Evolutionary conservation across 2,329 filamentous ascomycete genomes (phyloP), one percentile per base, ranked within the genome.

Genomic region (Tolypocladium endophyticum): DNA sequence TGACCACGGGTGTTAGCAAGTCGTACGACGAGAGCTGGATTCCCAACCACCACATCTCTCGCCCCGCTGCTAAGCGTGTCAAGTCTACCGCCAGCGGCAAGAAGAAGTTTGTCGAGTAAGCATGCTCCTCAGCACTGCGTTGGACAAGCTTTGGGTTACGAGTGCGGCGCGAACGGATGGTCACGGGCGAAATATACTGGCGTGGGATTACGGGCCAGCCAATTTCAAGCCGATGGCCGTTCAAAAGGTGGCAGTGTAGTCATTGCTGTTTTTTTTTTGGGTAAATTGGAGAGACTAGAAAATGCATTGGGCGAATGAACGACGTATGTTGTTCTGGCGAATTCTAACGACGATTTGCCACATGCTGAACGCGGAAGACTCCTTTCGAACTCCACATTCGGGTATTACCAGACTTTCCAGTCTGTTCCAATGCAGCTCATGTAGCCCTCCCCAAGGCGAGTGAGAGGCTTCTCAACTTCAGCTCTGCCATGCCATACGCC

Each of bases 1-100:
- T 87, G 60, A 83, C 87, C 60, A 86, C 84, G 64, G 84, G 87
- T 61, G 81, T 86, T 63, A 79, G 82, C 62, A 90, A 90, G 78
- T 81, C 81, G 62, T 96, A 92, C 75, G 92, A 96, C 69, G 88
- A 93, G 79, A 90, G 87, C 79, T 97, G 93, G 92, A 96, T 97
- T 68, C 92, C 92, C 36, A 85, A 87, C 63, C 86, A 89, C 73
- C 92, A 97, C 77, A 85, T 97, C 74, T 90, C 93, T 79, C 87
- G 90, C 67, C 92, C 93, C 43, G 81, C 88, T 66, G 88, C 84
- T 60, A 83, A 83, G 74, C 82, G 84, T 64, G 81, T 84, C 74
- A 87, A 86, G 83, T 83, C 80, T 65, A 76, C 80, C 64, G 76
- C 78, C 61, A 77, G 75, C 67, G 63, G 64, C 66, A 82, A 81